These are phyloP conservation scores for Boletus subparvulus DNA, from an alignment of 768 basidiomycete genomes.

Conservation along the genomic window DNA sequence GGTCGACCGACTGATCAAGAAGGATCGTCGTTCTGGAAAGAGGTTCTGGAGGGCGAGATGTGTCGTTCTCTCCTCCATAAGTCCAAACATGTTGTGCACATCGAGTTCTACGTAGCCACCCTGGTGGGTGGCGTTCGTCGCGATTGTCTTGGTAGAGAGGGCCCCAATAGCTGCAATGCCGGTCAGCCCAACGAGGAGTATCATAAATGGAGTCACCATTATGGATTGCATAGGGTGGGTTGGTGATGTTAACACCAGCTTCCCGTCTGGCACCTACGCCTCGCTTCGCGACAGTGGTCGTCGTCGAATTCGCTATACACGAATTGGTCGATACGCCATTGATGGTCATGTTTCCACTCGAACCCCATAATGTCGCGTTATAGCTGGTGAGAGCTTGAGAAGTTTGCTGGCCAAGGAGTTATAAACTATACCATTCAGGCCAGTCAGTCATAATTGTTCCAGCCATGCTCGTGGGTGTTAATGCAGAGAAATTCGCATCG, in stretches of 20 bases:
- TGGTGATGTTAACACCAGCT: constrained; percentile 46
- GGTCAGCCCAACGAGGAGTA: neutral
- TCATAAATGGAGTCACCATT: constrained; percentile 45
- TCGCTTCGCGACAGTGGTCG: constrained; percentile 31
- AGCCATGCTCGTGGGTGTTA: neutral
- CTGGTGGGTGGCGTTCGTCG: constrained; percentile 68
- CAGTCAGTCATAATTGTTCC: constrained; percentile 21
- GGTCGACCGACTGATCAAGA: constrained; percentile 65
- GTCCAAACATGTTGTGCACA: constrained; percentile 65
- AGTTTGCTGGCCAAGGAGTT: neutral
- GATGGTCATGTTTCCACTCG: constrained; percentile 70
- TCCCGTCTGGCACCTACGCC: constrained; percentile 48
- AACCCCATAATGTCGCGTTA: constrained; percentile 56
- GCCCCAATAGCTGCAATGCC: constrained; percentile 44
- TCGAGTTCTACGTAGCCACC: constrained; percentile 62
- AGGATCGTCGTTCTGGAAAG: constrained; percentile 60
- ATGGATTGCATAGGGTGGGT: constrained; percentile 68
- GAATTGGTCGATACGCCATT: constrained; percentile 57
- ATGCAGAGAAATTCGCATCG: constrained; percentile 54
- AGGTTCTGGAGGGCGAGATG: constrained; percentile 54
- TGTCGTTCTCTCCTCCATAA: constrained; percentile 68
- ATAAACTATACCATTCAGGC: constrained; percentile 57
- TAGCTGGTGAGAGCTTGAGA: constrained; percentile 53
- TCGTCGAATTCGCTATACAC: constrained; percentile 16
- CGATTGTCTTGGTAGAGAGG: constrained; percentile 53